Evolutionary conservation across 2,329 filamentous ascomycete species (phyloP).

Genomic region (Pezicula neosporulosa): DNA sequence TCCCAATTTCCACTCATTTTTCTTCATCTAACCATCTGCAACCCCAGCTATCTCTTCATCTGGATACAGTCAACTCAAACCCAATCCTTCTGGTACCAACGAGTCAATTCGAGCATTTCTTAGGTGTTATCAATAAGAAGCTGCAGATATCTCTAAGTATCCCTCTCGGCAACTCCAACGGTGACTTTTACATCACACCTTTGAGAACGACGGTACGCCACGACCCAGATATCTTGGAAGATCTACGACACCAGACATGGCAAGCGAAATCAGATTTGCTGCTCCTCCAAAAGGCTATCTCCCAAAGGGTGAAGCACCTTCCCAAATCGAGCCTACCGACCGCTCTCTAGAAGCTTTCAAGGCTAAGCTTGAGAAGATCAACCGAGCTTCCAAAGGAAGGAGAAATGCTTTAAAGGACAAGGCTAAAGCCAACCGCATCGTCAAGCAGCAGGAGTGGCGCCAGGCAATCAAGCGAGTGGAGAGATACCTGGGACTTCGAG

Average conservation of each 20-base stretch:
- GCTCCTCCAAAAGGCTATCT: constrained; percentile 29
- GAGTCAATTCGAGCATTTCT: constrained; percentile 59
- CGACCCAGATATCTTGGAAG: constrained; percentile 66
- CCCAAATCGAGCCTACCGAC: constrained; percentile 27
- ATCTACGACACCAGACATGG: constrained; percentile 39
- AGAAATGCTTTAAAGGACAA: constrained; percentile 43
- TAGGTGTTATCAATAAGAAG: constrained; percentile 61
- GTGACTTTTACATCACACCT: constrained; percentile 57
- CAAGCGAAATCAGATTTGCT: constrained; percentile 14
- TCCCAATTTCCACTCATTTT: neutral
- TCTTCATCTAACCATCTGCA: constrained; percentile 7
- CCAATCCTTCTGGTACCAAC: constrained; percentile 67
- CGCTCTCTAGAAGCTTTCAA: constrained; percentile 45
- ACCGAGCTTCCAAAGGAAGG: constrained; percentile 45
- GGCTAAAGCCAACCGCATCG: constrained; percentile 41
- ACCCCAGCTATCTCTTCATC: constrained; percentile 59
- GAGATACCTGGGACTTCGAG: constrained; percentile 67
- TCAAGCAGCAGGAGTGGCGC: constrained; percentile 48
- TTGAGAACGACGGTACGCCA: constrained; percentile 56
- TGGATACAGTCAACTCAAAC: constrained; percentile 39
- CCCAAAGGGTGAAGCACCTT: constrained; percentile 21
- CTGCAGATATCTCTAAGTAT: constrained; percentile 53
- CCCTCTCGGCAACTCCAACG: constrained; percentile 45
- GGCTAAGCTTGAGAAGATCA: constrained; percentile 47
- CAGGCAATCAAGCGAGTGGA: constrained; percentile 61